Evolutionary conservation across 257 asterid genomes (phyloP).

Genomic region (Pogostemon cablin): DNA sequence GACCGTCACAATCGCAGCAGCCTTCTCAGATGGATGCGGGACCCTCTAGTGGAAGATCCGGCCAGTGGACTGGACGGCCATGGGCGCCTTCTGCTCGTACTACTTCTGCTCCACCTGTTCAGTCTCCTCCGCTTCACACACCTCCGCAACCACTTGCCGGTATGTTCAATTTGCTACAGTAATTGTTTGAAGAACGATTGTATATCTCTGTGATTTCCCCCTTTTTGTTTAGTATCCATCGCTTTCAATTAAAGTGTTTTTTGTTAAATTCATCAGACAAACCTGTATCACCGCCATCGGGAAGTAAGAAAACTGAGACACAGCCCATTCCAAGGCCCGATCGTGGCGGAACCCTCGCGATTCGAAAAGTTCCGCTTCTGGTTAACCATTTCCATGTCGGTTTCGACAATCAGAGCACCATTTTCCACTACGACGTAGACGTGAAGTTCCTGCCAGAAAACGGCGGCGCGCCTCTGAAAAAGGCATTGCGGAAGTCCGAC

Average conservation of each 20-base stretch:
- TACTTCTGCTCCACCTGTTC: conserved; percentile 32
- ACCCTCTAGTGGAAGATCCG: neutral
- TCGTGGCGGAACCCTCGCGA: conserved; percentile 46
- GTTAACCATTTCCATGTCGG: conserved; percentile 69
- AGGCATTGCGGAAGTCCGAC: conserved; percentile 41
- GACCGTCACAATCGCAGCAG: neutral
- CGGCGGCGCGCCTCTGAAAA: conserved; percentile 35
- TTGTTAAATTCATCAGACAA: conserved; percentile 32
- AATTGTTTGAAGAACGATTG: neutral
- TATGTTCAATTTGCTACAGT: conserved; percentile 6
- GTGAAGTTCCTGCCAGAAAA: conserved; percentile 38
- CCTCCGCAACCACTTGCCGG: conserved; percentile 33
- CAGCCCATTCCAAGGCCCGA: conserved; percentile 64
- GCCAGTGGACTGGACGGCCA: conserved; percentile 9
- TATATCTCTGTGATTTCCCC: neutral
- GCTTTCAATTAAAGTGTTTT: neutral
- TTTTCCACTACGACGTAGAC: conserved; percentile 63
- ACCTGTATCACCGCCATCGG: conserved; percentile 5
- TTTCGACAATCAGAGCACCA: conserved; percentile 37
- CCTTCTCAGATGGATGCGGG: neutral
- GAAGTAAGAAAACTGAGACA: conserved; percentile 25
- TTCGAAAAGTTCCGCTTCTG: conserved; percentile 36
- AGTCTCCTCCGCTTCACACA: neutral
- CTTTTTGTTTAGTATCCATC: neutral
- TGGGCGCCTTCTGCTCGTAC: neutral